A percentile compares a stretch with the other conserved stretches of the same genome.
Evolutionary conservation across 148 eudicot species (phyloP).

Genomic region (Diospyros kaki): DNA sequence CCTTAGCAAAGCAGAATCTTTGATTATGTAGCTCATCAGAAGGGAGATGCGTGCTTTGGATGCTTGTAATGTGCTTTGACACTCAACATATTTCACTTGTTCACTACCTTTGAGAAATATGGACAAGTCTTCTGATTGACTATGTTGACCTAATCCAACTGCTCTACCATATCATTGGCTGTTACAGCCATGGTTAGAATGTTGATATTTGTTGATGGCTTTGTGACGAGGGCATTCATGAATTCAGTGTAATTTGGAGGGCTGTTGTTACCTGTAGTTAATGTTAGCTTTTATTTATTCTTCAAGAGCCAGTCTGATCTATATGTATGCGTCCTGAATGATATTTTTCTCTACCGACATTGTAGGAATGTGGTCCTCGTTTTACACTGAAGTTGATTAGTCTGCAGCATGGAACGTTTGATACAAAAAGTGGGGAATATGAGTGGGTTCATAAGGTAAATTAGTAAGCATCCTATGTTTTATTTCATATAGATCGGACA

Average conservation of each 20-base stretch:
- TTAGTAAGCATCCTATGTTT: background rate
- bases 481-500: background rate
- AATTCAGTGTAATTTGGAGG: too few relatives aligned
- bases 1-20: background rate
- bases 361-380: constrained; percentile 96
- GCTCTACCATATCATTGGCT: too few relatives aligned
- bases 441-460: constrained; percentile 95
- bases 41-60: background rate
- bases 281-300: too few relatives aligned
- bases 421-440: constrained; percentile 74
- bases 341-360: background rate
- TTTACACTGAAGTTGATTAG: constrained; percentile 72
- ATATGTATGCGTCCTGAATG: background rate
- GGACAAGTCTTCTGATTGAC: too few relatives aligned
- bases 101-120: background rate
- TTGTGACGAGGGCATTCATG: background rate
- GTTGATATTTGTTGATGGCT: background rate
- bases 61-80: background rate
- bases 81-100: too few relatives aligned
- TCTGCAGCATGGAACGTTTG: constrained; percentile 93
- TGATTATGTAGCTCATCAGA: background rate
- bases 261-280: too few relatives aligned
- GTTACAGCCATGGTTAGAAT: background rate
- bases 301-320: too few relatives aligned
- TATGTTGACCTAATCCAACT: too few relatives aligned